Percentiles rank a stretch among this genome's conserved stretches.
Evolutionary conservation across 2,329 filamentous ascomycete species (phyloP).

Genomic region (Geoglossum cookeanum): DNA sequence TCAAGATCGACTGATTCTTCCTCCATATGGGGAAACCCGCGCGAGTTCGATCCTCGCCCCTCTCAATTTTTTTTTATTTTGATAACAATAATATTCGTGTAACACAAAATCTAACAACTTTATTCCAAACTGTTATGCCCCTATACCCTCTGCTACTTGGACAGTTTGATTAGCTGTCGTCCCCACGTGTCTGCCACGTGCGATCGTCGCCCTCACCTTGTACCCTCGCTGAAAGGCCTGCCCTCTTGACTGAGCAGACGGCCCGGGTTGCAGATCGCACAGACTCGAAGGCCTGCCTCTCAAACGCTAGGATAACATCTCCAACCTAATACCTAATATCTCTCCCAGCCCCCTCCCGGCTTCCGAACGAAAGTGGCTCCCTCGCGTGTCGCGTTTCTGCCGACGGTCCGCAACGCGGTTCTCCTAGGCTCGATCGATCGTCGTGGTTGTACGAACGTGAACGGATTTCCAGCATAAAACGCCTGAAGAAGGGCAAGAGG

Average conservation of each 20-base stretch:
- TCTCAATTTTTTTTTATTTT: background rate
- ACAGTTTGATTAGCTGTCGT: background rate
- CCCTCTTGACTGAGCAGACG: background rate
- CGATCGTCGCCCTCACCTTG: background rate
- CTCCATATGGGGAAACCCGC: background rate
- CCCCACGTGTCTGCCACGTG: background rate
- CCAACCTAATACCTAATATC: background rate
- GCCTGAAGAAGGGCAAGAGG: background rate
- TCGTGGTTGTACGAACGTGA: background rate
- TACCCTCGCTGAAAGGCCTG: background rate
- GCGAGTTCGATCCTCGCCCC: conserved; percentile 1
- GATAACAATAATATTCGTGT: background rate
- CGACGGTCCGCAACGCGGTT: background rate
- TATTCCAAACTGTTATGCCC: background rate
- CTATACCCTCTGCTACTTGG: background rate
- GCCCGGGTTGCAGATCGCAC: conserved; percentile 2
- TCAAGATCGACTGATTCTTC: background rate
- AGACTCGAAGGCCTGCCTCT: conserved; percentile 2
- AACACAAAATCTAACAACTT: background rate
- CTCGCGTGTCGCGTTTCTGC: conserved; percentile 1
- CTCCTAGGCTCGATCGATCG: background rate
- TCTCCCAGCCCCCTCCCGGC: background rate
- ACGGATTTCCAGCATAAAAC: background rate
- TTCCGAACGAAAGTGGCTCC: background rate
- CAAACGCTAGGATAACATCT: background rate